A percentile compares a stretch with the other conserved stretches of the same genome.
phyloP scores from a whole-genome alignment of 805 yeast species.

The Ogataea ganodermae region DNA sequence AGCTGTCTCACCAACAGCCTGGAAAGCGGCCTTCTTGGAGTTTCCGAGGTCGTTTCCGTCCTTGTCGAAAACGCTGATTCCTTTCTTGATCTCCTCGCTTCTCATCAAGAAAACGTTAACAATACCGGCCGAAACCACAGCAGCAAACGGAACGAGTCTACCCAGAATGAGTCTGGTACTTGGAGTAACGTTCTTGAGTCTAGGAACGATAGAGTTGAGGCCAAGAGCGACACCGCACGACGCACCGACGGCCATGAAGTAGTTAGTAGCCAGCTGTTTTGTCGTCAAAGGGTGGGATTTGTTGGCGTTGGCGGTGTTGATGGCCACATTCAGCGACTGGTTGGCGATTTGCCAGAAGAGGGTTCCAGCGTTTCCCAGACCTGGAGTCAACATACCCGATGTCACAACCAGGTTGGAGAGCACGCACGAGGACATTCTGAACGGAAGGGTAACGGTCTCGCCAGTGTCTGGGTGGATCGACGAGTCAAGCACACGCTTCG shows the following conservation, averaged over 20 bases:
- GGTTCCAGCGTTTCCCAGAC: conserved; percentile 85
- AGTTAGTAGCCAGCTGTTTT: conserved; percentile 73
- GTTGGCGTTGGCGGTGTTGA: conserved; percentile 94
- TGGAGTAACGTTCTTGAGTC: conserved; percentile 69
- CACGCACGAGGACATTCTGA: conserved; percentile 96
- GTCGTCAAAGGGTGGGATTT: conserved; percentile 90
- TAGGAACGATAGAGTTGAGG: conserved; percentile 86
- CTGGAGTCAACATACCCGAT: conserved; percentile 97
- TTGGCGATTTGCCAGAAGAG: conserved; percentile 97
- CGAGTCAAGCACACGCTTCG: conserved; percentile 85
- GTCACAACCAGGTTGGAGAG: conserved; percentile 92
- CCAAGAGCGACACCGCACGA: conserved; percentile 96
- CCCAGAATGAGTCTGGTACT: conserved; percentile 70
- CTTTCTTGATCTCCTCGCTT: conserved; percentile 86
- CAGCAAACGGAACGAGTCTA: conserved; percentile 96
- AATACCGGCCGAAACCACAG: conserved; percentile 96
- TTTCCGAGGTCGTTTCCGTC: conserved; percentile 66
- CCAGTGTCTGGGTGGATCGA: conserved; percentile 97
- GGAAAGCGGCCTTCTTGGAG: conserved; percentile 82
- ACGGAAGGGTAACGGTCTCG: conserved; percentile 87
- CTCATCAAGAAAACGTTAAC: conserved; percentile 97
- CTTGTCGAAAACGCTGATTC: conserved; percentile 69
- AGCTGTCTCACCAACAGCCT: conserved; percentile 97
- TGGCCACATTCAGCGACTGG: conserved; percentile 95
- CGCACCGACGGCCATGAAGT: conserved; percentile 86